Conservation (phyloP, 305 asterid genomes). For the Salvia sclarea region DNA sequence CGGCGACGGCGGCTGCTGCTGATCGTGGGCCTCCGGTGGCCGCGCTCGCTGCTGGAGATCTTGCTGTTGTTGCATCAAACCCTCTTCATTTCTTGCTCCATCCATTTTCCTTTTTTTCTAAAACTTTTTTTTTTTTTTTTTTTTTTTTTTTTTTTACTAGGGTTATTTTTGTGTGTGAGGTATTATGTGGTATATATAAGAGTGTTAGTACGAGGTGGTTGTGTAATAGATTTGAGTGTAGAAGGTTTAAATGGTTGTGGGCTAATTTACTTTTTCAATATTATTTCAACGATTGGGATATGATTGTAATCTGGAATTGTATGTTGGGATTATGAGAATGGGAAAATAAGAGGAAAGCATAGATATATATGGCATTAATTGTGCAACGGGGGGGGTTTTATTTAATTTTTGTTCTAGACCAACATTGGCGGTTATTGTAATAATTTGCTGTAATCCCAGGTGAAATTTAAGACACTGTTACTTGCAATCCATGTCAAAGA, state of each 20-base stretch:
- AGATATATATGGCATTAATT: conserved; percentile 6
- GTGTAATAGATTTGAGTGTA: conserved; percentile 27
- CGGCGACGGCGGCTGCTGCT: conserved; percentile 21
- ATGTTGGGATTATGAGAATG: conserved; percentile 39
- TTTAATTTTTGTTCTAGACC: conserved; percentile 11
- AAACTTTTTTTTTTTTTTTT: not conserved
- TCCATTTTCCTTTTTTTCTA: conserved; percentile 21
- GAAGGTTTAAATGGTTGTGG: conserved; percentile 28
- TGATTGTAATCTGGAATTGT: conserved; percentile 39
- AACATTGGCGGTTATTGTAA: not conserved
- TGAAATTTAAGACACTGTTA: conserved; percentile 33
- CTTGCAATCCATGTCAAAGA: conserved; percentile 23
- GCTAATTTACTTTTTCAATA: conserved; percentile 11
- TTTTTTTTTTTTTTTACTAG: not conserved
- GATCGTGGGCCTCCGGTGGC: not conserved
- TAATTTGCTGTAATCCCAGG: conserved; percentile 7
- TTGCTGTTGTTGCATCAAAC: not conserved
- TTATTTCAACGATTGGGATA: conserved; percentile 46
- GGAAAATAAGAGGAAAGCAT: conserved; percentile 16
- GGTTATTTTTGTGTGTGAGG: not conserved
- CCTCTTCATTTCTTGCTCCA: conserved; percentile 23
- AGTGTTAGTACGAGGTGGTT: not conserved
- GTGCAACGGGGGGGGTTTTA: conserved; percentile 11
- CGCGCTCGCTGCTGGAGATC: not conserved
- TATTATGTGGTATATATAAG: conserved; percentile 21